Conservation (phyloP, 2,329 filamentous ascomycete genomes). For the Sarocladium brachiariae region DNA sequence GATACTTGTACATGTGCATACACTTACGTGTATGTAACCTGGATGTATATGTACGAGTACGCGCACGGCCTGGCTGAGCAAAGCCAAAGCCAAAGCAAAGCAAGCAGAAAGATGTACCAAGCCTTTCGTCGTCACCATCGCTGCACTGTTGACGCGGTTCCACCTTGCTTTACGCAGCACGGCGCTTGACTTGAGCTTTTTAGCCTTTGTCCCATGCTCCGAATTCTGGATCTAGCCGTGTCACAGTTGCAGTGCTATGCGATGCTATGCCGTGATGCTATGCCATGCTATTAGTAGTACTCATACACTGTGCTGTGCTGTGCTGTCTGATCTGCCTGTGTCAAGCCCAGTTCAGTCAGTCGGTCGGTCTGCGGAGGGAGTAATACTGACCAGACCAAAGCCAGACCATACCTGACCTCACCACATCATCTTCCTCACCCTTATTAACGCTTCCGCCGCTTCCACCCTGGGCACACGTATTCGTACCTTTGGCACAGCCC, state of each 20-base stretch:
- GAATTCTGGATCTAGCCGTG: too few species aligned
- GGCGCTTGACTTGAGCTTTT: background rate
- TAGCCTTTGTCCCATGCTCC: too few species aligned
- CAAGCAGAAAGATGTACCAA: background rate
- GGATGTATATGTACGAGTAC: background rate
- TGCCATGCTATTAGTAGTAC: too few species aligned
- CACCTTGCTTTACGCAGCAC: background rate
- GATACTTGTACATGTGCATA: too few species aligned
- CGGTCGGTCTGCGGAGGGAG: too few species aligned
- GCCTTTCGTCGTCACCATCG: background rate
- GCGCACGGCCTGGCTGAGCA: background rate
- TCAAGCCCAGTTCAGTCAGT: too few species aligned
- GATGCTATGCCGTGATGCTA: too few species aligned
- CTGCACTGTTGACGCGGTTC: background rate
- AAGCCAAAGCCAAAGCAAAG: background rate
- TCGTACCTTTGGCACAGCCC: constrained; percentile 10
- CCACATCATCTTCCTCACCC: background rate
- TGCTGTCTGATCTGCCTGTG: too few species aligned
- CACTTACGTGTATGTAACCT: too few species aligned
- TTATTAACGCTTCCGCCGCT: constrained; percentile 6
- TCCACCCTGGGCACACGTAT: background rate
- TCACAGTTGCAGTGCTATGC: too few species aligned
- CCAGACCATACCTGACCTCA: constrained; percentile 7
- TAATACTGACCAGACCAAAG: too few species aligned
- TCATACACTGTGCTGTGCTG: too few species aligned